These are phyloP conservation scores for Metschnikowia anglica DNA, from an alignment of 805 yeast species.

Conservation along the genomic window DNA sequence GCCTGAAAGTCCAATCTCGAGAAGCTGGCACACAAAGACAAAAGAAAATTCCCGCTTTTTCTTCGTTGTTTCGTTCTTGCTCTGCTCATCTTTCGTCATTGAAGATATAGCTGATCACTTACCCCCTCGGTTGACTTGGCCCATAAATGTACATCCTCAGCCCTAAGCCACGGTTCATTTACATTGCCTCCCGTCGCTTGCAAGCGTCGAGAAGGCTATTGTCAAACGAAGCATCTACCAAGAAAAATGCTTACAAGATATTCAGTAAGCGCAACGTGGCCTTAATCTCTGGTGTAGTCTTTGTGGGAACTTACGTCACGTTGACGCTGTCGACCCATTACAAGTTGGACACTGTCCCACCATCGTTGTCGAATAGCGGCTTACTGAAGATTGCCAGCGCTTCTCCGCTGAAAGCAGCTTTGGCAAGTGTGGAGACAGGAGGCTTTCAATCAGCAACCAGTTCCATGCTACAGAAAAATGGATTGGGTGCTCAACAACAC, in stretches of 20 bases:
- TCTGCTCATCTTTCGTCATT: neutral
- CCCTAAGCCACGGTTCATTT: slow-evolving; percentile 17
- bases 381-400: slow-evolving; percentile 13
- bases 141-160: slow-evolving; percentile 17
- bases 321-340: slow-evolving; percentile 42
- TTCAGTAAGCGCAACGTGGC: slow-evolving; percentile 38
- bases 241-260: slow-evolving; percentile 10
- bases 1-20: too few relatives aligned
- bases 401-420: slow-evolving; percentile 1
- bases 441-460: slow-evolving; percentile 43
- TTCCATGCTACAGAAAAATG: slow-evolving; percentile 42
- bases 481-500: slow-evolving; percentile 44
- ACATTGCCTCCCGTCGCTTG: slow-evolving; percentile 19
- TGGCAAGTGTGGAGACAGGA: slow-evolving; percentile 21
- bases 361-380: slow-evolving; percentile 20
- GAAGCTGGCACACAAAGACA: too few relatives aligned
- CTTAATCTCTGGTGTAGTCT: slow-evolving; percentile 40
- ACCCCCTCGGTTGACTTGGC: neutral
- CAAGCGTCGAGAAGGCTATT: slow-evolving; percentile 15
- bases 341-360: slow-evolving; percentile 40
- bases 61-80: neutral
- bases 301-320: slow-evolving; percentile 43
- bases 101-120: neutral
- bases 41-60: too few relatives aligned
- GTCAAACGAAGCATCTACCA: slow-evolving; percentile 7